These are phyloP conservation scores for Prunus mume DNA, from an alignment of 306 rosid genomes.

Conservation along the genomic window DNA sequence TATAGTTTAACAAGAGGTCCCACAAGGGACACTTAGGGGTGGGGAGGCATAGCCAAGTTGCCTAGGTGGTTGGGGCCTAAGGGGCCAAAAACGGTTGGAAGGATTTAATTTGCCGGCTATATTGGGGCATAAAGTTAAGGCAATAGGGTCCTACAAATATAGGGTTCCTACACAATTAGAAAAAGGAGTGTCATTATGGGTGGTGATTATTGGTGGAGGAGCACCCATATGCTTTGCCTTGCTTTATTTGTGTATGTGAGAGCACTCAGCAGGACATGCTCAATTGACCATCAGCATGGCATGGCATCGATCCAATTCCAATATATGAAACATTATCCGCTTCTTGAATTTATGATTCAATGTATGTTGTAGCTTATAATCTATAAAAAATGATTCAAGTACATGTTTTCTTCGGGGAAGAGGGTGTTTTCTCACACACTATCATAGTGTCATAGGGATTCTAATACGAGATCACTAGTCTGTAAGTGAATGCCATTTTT, in stretches of 20 bases:
- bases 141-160: conserved; percentile 39
- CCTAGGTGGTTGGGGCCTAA: conserved; percentile 29
- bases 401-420: too few species aligned
- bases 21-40: conserved; percentile 27
- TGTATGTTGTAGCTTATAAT: too few species aligned
- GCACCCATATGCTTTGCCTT: not conserved
- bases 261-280: not conserved
- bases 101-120: conserved; percentile 36
- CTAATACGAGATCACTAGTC: fast-evolving
- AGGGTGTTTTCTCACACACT: too few species aligned
- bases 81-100: conserved; percentile 49
- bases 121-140: conserved; percentile 58
- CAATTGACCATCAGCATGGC: not conserved
- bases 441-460: fast-evolving
- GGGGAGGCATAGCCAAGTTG: conserved; percentile 29
- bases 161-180: not conserved
- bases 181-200: not conserved
- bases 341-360: too few species aligned
- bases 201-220: conserved; percentile 10
- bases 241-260: not conserved
- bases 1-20: not conserved
- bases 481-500: fast-evolving
- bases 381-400: too few species aligned
- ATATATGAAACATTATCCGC: not conserved
- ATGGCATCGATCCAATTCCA: not conserved